Conservation (phyloP, 805 yeast genomes). For the Candida montana region DNA sequence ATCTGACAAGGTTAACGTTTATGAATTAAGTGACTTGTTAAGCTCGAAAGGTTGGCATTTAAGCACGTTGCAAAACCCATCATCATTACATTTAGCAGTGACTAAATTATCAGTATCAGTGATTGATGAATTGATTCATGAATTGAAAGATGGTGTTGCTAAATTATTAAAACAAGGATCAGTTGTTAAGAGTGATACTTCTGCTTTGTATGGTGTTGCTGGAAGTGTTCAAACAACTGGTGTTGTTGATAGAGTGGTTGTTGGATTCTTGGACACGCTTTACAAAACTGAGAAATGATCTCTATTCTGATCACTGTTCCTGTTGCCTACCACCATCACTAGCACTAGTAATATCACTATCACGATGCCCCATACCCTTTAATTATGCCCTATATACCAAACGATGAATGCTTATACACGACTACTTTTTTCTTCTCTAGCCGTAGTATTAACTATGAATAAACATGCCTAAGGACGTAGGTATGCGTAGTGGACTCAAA, state of each 20-base stretch:
- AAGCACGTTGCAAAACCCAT: constrained; percentile 79
- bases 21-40: constrained; percentile 71
- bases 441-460: too few relatives aligned
- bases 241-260: constrained; percentile 74
- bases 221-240: constrained; percentile 83
- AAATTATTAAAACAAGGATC: constrained; percentile 16
- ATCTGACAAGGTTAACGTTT: constrained; percentile 58
- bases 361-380: too few relatives aligned
- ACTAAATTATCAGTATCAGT: constrained; percentile 64
- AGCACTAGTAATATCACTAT: too few relatives aligned
- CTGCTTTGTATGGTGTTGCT: constrained; percentile 92
- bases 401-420: too few relatives aligned
- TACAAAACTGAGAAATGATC: constrained; percentile 42
- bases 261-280: constrained; percentile 74
- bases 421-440: too few relatives aligned
- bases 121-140: constrained; percentile 53
- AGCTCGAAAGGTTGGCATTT: constrained; percentile 81
- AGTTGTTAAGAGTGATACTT: constrained; percentile 50
- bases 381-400: too few relatives aligned
- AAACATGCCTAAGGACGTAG: too few relatives aligned
- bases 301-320: too few relatives aligned
- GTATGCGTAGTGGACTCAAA: too few relatives aligned
- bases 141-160: constrained; percentile 30
- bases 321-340: too few relatives aligned
- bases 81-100: constrained; percentile 87